phyloP scores from a whole-genome alignment of 352 stramenopile genomes.

The Phytopythium helicoides region DNA sequence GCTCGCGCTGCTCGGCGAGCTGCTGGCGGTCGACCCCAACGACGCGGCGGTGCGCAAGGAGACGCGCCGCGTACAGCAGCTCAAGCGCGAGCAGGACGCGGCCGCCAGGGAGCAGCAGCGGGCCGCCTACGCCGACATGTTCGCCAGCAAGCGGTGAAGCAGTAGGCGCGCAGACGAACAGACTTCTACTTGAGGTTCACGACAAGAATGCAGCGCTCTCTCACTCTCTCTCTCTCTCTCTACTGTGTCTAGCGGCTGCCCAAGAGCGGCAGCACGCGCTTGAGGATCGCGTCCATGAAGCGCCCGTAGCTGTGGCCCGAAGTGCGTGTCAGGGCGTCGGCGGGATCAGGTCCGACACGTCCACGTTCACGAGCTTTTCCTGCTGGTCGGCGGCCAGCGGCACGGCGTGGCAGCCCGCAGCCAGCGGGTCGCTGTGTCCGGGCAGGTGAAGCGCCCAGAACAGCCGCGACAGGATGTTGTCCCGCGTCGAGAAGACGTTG shows the following conservation, averaged over 20 bases:
- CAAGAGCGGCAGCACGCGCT: conserved; percentile 48
- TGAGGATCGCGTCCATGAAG: conserved; percentile 63
- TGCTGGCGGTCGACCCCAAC: conserved; percentile 64
- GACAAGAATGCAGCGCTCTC: neutral
- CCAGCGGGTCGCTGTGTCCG: conserved; percentile 26
- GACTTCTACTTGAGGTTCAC: neutral
- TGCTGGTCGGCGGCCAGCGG: conserved; percentile 19
- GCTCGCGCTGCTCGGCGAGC: conserved; percentile 44
- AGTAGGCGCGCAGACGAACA: neutral
- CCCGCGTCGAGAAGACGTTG: conserved; percentile 77
- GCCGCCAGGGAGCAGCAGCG: conserved; percentile 57
- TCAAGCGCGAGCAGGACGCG: conserved; percentile 56
- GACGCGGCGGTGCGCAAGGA: conserved; percentile 65
- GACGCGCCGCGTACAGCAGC: conserved; percentile 46
- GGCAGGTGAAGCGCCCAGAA: conserved; percentile 70
- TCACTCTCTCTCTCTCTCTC: neutral
- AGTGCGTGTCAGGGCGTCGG: conserved; percentile 62
- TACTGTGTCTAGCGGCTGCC: neutral
- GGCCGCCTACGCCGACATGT: conserved; percentile 70
- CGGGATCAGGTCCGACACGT: conserved; percentile 65
- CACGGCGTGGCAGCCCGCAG: conserved; percentile 49
- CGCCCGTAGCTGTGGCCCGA: conserved; percentile 76
- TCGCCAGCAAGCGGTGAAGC: conserved; percentile 46
- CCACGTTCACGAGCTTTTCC: conserved; percentile 44
- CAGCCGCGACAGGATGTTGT: conserved; percentile 71